Base-by-base conservation (phyloP, 352 stramenopile species). In the Pythium oligandrum region DNA sequence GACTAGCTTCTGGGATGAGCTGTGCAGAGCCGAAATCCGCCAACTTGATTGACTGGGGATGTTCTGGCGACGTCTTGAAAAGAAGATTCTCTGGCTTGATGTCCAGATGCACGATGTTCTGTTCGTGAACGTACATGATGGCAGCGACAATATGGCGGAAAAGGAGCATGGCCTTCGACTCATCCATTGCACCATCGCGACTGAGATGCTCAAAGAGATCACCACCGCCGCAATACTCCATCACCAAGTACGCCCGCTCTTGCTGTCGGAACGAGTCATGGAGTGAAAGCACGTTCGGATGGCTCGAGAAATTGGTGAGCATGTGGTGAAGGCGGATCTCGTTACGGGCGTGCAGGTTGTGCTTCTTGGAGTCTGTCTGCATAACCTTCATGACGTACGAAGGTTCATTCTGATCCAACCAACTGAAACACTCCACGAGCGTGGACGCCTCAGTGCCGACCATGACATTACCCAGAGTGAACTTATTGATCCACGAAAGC, bases 41-140 rank as follows among this genome's bases (percentile, higher is more conserved):
- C 3, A 93, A 55, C 51, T 88, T 87, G 40, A 88, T 69, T 0
- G 69, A 75, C 40, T 83, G 68, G 3, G 73, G 44, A 40, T 86
- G 65, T 34, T 65, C 45, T 12, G 70, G 48, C 30, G 68, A 80
- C 12, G 66, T 58, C 55, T 80, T 83, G 46, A 93, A 90, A 45
- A 90, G 75, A 10, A 93, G 44, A 48, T 93, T 93, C 51, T 88
- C 76, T 2, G 82, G 82, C 62, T 93, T 93, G 47, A 93, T 81
- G 43, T 90, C 82, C 52, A 93, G 45, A 33, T 93, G 82, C 5
- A 90, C 66, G 17, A 93, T 61, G 12, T 63, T 71, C 9, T 83
- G 70, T 10, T 75, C 66, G 48, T 93, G 82, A 26, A 85, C 63
- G 53, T 78, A 73, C 36, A 54, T 52, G 30, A 92, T 52, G 17